A percentile compares a stretch with the other conserved stretches of the same genome.
Evolutionary conservation across 257 asterid species (phyloP).

Genomic region (Ocimum tenuiflorum): DNA sequence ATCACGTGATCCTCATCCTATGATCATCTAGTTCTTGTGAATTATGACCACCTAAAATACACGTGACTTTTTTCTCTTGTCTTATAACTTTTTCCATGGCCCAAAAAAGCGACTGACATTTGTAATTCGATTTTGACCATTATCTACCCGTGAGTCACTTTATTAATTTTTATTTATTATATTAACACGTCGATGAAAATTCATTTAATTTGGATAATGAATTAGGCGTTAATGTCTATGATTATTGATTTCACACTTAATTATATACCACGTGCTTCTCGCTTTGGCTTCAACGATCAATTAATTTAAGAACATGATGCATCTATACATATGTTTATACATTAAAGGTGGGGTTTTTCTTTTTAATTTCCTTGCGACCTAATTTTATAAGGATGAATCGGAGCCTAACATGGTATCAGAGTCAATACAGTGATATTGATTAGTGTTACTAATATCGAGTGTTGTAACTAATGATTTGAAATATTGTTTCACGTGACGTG

Average conservation of each 20-base stretch:
- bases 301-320: too few species aligned
- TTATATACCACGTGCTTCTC: slow-evolving; percentile 11
- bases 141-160: neutral
- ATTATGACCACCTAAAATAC: neutral
- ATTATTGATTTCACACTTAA: slow-evolving; percentile 7
- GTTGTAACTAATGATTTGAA: too few species aligned
- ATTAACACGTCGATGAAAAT: neutral
- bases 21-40: slow-evolving; percentile 13
- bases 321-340: too few species aligned
- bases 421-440: too few species aligned
- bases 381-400: too few species aligned
- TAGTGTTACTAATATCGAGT: too few species aligned
- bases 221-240: neutral
- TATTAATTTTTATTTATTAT: too few species aligned
- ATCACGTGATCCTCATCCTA: slow-evolving; percentile 14
- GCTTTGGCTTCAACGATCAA: slow-evolving; percentile 1
- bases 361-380: too few species aligned
- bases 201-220: neutral
- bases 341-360: too few species aligned
- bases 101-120: neutral
- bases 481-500: too few species aligned
- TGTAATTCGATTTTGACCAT: neutral
- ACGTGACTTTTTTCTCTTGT: slow-evolving; percentile 12
- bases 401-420: too few species aligned
- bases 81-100: neutral